Evolutionary conservation across 345 rosid species (phyloP), one percentile per base, ranked within the genome.

Genomic region (Passiflora organensis): DNA sequence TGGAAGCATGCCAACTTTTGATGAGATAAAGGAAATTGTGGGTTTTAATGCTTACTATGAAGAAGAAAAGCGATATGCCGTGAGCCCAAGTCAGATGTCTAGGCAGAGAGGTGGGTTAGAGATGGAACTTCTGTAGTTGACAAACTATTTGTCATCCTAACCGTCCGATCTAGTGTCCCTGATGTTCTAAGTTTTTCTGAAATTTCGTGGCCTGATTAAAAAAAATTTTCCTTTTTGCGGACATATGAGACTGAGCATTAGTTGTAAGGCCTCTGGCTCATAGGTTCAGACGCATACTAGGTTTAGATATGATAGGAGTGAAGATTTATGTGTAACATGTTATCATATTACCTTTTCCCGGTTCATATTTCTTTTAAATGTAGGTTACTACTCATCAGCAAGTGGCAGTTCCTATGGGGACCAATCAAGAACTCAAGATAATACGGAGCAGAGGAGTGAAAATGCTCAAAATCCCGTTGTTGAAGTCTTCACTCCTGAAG

Each of bases 401-500:
- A 78, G 76, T 77, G 81, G 78, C 60, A 74, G 77, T 58, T 38
- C 55, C 13, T 81, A 80, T 64, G 48, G 66, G 62, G 65, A 66
- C 48, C 80, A 78, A 76, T 64, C 63, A 68, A 78, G 70, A 50
- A 63, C 53, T 74, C 73, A 51, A 74, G 91, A 81, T 62, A 79
- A 77, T 41, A 54, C 72, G 32, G 79, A 72, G 61, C 69, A 60
- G 68, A 79, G 77, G 59, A 68, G 63, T 63, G 71, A 64, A 67
- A 70, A 76, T 59, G 51, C 76, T 39, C 78, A 75, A 66, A 93
- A 78, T 53, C 82, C 80, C 16, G 52, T 81, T 63, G 83, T 88
- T 38, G 98, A 91, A 85, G 98, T 91, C 55, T 77, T 88, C 22
- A 81, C 80, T 67, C 97, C 96, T 63, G 83, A 84, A 38, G 81